A percentile compares a stretch with the other conserved stretches of the same genome.
phyloP scores from a whole-genome alignment of 192 early-diverging fungal genomes.

The Dissophora ornata region DNA sequence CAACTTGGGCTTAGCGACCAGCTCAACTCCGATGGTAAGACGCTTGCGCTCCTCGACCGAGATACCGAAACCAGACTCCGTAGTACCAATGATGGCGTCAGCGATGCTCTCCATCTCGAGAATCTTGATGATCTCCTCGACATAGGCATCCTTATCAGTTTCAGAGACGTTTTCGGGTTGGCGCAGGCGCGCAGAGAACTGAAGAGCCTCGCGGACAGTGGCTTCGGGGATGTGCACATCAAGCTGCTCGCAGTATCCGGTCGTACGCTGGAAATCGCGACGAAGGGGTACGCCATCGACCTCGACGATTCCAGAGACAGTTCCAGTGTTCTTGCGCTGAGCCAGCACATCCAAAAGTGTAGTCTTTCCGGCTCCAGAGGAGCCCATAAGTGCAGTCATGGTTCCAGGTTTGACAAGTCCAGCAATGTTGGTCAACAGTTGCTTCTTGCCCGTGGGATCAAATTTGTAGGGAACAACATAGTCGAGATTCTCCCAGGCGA shows the following conservation, averaged over 20 bases:
- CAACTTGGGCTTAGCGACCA: slow-evolving; percentile 81
- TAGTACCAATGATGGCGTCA: slow-evolving; percentile 78
- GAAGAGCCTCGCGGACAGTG: slow-evolving; percentile 83
- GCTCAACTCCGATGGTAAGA: slow-evolving; percentile 86
- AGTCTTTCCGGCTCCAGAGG: slow-evolving; percentile 80
- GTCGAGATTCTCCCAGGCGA: slow-evolving; percentile 73
- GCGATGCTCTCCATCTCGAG: slow-evolving; percentile 81
- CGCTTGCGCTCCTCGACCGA: slow-evolving; percentile 91
- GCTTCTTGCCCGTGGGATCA: slow-evolving; percentile 60
- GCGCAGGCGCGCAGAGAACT: slow-evolving; percentile 81
- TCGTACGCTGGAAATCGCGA: slow-evolving; percentile 73
- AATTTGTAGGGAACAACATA: slow-evolving; percentile 76
- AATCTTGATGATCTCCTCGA: slow-evolving; percentile 79
- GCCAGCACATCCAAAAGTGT: slow-evolving; percentile 80
- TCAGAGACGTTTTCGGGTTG: slow-evolving; percentile 72
- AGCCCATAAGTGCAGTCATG: slow-evolving; percentile 87
- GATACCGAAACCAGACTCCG: slow-evolving; percentile 79
- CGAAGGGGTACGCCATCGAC: slow-evolving; percentile 71
- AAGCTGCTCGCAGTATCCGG: slow-evolving; percentile 89
- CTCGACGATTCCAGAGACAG: slow-evolving; percentile 74
- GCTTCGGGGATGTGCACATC: slow-evolving; percentile 80
- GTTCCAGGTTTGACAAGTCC: slow-evolving; percentile 80
- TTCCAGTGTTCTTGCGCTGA: slow-evolving; percentile 80
- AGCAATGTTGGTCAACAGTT: slow-evolving; percentile 74
- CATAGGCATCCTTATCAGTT: slow-evolving; percentile 75